These are phyloP conservation scores for Starmera dryadoides DNA, from an alignment of 805 yeast species.

Conservation along the genomic window DNA sequence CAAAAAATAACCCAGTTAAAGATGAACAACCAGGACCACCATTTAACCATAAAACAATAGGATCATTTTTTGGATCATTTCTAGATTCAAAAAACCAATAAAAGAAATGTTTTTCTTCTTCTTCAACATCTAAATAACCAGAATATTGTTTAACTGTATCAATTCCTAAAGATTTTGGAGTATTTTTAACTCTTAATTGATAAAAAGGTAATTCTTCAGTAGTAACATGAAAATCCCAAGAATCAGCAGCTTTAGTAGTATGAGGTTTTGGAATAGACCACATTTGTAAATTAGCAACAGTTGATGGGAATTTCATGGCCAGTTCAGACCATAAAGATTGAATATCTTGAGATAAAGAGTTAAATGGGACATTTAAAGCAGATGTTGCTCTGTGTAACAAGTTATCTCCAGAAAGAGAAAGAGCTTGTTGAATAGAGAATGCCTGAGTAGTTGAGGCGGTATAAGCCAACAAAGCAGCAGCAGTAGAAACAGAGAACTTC, in stretches of 20 bases:
- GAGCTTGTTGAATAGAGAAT: slow-evolving; percentile 25
- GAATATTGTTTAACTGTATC: slow-evolving; percentile 77
- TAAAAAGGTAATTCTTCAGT: slow-evolving; percentile 37
- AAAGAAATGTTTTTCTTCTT: slow-evolving; percentile 84
- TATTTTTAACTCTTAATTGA: slow-evolving; percentile 53
- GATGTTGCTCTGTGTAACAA: slow-evolving; percentile 42
- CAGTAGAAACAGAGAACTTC: neutral
- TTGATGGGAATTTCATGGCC: slow-evolving; percentile 52
- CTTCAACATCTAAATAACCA: slow-evolving; percentile 79
- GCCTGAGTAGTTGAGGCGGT: slow-evolving; percentile 16
- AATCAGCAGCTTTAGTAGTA: slow-evolving; percentile 11
- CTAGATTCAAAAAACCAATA: slow-evolving; percentile 83
- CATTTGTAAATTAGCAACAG: slow-evolving; percentile 41
- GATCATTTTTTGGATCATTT: slow-evolving; percentile 82
- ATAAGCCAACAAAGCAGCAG: slow-evolving; percentile 2
- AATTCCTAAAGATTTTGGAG: slow-evolving; percentile 65
- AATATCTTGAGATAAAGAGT: slow-evolving; percentile 39
- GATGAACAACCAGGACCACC: slow-evolving; percentile 97
- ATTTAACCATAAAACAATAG: slow-evolving; percentile 81
- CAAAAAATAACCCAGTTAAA: slow-evolving; percentile 79
- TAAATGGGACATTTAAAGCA: slow-evolving; percentile 43
- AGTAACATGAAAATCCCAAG: slow-evolving; percentile 33
- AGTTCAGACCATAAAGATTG: slow-evolving; percentile 56
- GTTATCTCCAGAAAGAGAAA: slow-evolving; percentile 20
- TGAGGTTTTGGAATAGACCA: slow-evolving; percentile 41